Evolutionary conservation across 208 protist genomes (phyloP), one percentile per base, ranked within the genome.

Genomic region (Vickermania ingenoplastis): DNA sequence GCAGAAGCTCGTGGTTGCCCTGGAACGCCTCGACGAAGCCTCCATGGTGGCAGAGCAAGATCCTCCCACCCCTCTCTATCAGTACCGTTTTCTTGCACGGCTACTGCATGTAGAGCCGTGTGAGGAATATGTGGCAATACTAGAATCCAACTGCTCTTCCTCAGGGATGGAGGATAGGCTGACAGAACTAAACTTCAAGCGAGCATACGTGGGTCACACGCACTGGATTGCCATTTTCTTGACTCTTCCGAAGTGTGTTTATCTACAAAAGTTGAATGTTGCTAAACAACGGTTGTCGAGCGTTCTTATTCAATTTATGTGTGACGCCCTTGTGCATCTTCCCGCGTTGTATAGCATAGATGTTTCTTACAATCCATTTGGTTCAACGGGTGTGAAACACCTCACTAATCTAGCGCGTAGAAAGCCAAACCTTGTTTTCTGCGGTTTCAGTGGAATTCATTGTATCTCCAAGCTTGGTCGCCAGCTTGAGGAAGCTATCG

Each of bases 281-380:
- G 50, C 66, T 2, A 31, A 65, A 57, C 69, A 80, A 49, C 51
- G 68, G 17, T 65, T 87, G 26, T 75, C 59, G n/a, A 81, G 71
- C 28, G 65, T 60, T 1, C 30, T 75, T 2, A 58, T 83, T n/a
- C 30, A 79, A 22, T 41, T 87, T 5, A 53, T 87, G 2, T 72
- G 69, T 56, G 41, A 50, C 31, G 60, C 70, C 25, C 56, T 87
- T 3, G 2, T n/a, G 13, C 31, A 61, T 23, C 53, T 82, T 45
- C 60, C 72, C 14, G 28, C 29, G 21, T 21, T 87, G 0, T 45
- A 24, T 11, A 45, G 21, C 22, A 61, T 87, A 25, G 80, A 87
- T 61, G 64, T 87, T 1, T 87, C 80, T n/a, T 57, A 60, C 22
- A 87, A 87, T 60, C 80, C 80, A 2, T 79, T 73, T 69, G 80